Evolutionary conservation across 192 early-diverging fungal genomes (phyloP).

Genomic region (Rhizoclosmatium sp.): DNA sequence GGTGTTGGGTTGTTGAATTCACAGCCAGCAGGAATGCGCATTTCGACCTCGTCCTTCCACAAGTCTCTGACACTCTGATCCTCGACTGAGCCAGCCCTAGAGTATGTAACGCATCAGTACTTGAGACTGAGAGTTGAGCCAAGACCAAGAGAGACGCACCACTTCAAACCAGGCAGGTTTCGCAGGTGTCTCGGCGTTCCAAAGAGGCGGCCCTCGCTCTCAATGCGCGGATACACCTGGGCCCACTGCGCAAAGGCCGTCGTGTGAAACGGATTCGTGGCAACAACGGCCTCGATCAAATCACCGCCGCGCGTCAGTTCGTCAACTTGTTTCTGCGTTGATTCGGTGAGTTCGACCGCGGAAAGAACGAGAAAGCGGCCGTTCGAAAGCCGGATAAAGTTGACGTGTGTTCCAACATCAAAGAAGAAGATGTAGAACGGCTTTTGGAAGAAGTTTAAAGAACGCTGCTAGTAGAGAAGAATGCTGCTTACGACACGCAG

Average conservation of each 20-base stretch:
- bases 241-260: slow-evolving; percentile 22
- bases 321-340: slow-evolving; percentile 30
- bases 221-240: slow-evolving; percentile 21
- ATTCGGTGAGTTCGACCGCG: slow-evolving; percentile 17
- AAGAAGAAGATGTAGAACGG: slow-evolving; percentile 34
- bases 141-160: slow-evolving; percentile 10
- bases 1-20: slow-evolving; percentile 37
- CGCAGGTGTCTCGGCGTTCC: slow-evolving; percentile 37
- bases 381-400: slow-evolving; percentile 20
- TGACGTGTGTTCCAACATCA: slow-evolving; percentile 41
- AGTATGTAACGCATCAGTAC: background rate
- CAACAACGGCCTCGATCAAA: slow-evolving; percentile 41
- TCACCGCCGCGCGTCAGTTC: slow-evolving; percentile 31
- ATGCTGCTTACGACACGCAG: slow-evolving; percentile 19
- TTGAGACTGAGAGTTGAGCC: background rate
- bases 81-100: slow-evolving; percentile 1
- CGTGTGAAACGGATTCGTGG: slow-evolving; percentile 41
- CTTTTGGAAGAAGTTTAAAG: background rate
- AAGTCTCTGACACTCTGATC: background rate
- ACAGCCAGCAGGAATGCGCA: slow-evolving; percentile 8
- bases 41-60: background rate
- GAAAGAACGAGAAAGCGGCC: slow-evolving; percentile 33
- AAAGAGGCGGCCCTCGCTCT: slow-evolving; percentile 21
- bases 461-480: too few relatives aligned
- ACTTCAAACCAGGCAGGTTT: slow-evolving; percentile 22